Base-by-base conservation (phyloP, 768 basidiomycete species). In the Kwoniella heveanensis region DNA sequence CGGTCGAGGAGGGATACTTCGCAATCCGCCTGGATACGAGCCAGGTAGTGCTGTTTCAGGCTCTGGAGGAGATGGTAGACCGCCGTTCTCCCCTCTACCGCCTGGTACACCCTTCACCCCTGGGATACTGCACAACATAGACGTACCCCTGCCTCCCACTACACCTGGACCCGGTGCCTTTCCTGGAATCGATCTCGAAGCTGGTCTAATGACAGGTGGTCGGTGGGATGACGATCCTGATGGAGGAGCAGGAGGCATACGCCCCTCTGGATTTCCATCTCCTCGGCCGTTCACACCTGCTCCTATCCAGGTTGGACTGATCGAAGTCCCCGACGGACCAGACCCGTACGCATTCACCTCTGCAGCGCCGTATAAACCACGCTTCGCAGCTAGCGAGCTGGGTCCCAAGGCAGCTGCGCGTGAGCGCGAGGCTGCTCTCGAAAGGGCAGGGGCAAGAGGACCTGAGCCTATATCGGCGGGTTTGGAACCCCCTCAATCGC, bases 281-380 rank as follows among this genome's bases (percentile, higher is more conserved):
- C n/a, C n/a, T n/a, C n/a, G n/a, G 4, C 39, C 17, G 3, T 44
- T 44, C 39, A 44, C 39, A 19, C 39, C 39, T 44, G 39, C 6
- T 44, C 39, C 39, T 44, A 19, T 44, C 8, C 39, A 44, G 9
- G 39, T 44, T 10, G 39, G 39, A 17, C 6, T 44, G 10, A 17
- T 44, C 15, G 39, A 17, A 10, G 15, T 44, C 4, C 39, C 39
- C 4, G 39, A 44, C 3, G 39, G 39, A 44, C 39, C 39, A 22
- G 58, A 60, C 47, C 58, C 58, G 3, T 60, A 22, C 26, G 29
- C 36, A 13, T 60, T 30, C 50, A 52, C 50, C 15, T 60, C 58
- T 19, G 50, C 58, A 17, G 26, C 50, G 50, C 58, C 58, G 25
- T 27, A 27, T n/a, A 51, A 60, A 46, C 26, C 50, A 2, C 22